A percentile compares a stretch with the other conserved stretches of the same genome.
Conservation (phyloP, 2,329 filamentous ascomycete genomes). For the Talaromyces albobiverticillius region DNA sequence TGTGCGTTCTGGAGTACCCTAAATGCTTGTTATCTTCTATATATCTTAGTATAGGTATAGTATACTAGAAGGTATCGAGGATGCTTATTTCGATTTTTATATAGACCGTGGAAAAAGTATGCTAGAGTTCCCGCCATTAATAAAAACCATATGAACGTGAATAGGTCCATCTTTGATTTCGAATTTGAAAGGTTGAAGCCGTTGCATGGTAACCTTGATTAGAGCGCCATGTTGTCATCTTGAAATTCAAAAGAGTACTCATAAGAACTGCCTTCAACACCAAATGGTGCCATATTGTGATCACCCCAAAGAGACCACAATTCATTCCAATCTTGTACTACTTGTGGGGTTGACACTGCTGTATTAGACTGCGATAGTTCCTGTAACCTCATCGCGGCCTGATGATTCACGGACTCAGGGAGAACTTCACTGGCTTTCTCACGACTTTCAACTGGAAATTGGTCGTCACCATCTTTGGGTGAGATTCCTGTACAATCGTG, state of each 20-base stretch:
- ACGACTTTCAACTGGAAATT: neutral
- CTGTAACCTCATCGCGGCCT: neutral
- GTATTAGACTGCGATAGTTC: neutral
- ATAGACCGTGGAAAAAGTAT: no score
- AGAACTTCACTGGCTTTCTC: neutral
- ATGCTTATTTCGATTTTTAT: no score
- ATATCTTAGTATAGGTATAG: no score
- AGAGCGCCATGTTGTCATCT: neutral
- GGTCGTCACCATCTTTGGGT: neutral
- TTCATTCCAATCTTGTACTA: conserved; percentile 3
- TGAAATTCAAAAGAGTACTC: neutral
- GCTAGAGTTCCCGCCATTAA: no score
- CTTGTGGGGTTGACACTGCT: neutral
- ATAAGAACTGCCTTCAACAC: conserved; percentile 1
- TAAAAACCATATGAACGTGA: no score
- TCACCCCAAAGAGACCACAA: conserved; percentile 4
- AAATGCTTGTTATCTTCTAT: no score
- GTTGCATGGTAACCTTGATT: no score
- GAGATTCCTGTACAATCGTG: conserved; percentile 14
- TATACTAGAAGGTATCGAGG: no score
- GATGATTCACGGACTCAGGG: neutral
- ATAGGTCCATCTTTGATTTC: no score
- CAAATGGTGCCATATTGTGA: neutral
- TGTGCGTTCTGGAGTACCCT: no score
- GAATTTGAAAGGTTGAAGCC: no score